Percentiles rank a stretch among this genome's conserved stretches.
phyloP scores from a whole-genome alignment of 371 early-diverging fungal species.

The Syncephalis fuscata region DNA sequence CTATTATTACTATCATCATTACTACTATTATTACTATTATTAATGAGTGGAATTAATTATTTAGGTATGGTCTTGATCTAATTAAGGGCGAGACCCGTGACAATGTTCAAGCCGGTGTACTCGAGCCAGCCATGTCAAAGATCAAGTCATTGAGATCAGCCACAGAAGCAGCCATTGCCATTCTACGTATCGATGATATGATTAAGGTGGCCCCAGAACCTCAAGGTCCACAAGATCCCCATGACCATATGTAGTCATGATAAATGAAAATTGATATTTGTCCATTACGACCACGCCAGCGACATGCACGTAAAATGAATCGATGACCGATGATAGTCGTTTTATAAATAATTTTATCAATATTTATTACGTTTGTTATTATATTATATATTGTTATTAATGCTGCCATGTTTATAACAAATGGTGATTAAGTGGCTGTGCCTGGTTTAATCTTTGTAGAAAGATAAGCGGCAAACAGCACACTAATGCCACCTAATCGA shows the following conservation, averaged over 20 bases:
- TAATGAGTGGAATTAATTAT: constrained; percentile 1
- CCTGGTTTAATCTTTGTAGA: constrained; percentile 4
- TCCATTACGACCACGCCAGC: no score
- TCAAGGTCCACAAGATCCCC: neutral
- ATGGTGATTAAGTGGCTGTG: no score
- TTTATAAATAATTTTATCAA: no score
- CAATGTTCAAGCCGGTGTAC: constrained; percentile 91
- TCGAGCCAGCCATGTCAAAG: constrained; percentile 99
- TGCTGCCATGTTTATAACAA: no score
- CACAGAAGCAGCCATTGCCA: constrained; percentile 98
- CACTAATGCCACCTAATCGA: constrained; percentile 36
- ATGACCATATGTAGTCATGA: neutral
- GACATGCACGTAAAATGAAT: no score
- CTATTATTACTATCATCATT: no score
- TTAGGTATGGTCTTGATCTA: constrained; percentile 77
- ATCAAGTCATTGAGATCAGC: constrained; percentile 97
- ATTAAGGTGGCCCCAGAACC: constrained; percentile 41
- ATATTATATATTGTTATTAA: no score
- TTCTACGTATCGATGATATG: constrained; percentile 98
- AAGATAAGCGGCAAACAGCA: constrained; percentile 23
- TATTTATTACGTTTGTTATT: no score
- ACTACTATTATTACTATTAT: no score
- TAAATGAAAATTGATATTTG: no score
- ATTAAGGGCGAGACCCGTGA: constrained; percentile 89
- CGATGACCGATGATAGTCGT: no score